Evolutionary conservation across 108 stramenopile genomes (phyloP).

Genomic region (Cyclotella choctawhatcheeana): DNA sequence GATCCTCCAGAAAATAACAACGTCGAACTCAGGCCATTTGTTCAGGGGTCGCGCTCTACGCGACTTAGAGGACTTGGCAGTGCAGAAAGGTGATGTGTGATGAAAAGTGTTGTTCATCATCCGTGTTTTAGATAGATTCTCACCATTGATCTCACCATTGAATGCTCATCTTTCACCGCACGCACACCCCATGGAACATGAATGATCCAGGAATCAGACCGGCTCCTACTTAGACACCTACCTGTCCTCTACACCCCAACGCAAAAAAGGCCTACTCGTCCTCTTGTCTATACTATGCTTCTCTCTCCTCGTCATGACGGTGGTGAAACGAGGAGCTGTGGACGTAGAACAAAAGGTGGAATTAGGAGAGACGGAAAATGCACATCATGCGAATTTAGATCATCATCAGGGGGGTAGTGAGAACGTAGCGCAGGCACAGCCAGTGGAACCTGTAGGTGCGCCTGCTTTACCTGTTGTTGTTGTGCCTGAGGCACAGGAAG

Average conservation of each 20-base stretch:
- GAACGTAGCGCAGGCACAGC: background rate
- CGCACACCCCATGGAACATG: background rate
- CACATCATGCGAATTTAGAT: constrained; percentile 4
- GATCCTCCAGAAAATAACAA: constrained; percentile 7
- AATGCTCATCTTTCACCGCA: background rate
- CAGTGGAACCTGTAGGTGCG: background rate
- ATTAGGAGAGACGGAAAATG: constrained; percentile 4
- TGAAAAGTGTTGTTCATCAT: background rate
- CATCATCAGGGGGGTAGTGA: background rate
- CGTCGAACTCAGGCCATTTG: constrained; percentile 8
- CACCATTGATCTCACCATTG: too few species aligned
- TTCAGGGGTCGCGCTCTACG: background rate
- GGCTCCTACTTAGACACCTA: constrained; percentile 3
- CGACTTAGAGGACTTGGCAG: background rate
- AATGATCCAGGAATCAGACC: background rate
- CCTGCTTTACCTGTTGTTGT: background rate
- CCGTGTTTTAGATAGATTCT: background rate
- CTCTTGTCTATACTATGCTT: constrained; percentile 23
- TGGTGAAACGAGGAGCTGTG: constrained; percentile 24
- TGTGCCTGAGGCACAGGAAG: background rate
- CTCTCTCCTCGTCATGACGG: constrained; percentile 21
- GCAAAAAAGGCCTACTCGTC: constrained; percentile 32
- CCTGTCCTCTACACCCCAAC: constrained; percentile 4
- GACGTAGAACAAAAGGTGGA: constrained; percentile 20
- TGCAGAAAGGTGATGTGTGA: background rate